phyloP scores from a whole-genome alignment of 228 moss, liverwort and hornwort genomes.

The Sphagnum magellanicum region DNA sequence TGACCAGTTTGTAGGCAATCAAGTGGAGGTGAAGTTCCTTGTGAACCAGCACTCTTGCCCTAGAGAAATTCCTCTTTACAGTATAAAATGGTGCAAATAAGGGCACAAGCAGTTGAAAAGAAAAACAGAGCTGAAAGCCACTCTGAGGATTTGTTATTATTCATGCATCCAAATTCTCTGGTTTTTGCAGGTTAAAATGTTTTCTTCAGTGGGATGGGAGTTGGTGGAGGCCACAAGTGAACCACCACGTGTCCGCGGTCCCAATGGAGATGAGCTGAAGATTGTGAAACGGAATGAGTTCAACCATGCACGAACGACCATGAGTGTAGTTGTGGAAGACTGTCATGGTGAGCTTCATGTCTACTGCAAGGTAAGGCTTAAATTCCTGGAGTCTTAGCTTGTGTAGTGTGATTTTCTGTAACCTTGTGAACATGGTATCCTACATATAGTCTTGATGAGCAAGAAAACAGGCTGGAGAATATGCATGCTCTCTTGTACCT shows the following conservation, averaged over 20 bases:
- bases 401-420: not conserved
- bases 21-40: conserved; percentile 57
- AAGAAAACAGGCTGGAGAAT: too few species aligned
- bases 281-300: conserved; percentile 84
- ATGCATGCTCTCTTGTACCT: too few species aligned
- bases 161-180: not conserved
- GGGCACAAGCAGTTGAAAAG: not conserved
- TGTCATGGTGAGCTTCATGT: conserved; percentile 31
- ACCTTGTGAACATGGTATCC: not conserved
- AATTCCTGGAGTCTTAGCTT: not conserved
- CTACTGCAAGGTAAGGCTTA: conserved; percentile 59
- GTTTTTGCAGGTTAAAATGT: conserved; percentile 62
- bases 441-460: too few species aligned
- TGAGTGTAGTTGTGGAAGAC: conserved; percentile 80
- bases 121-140: not conserved
- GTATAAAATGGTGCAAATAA: too few species aligned
- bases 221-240: conserved; percentile 52
- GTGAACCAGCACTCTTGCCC: conserved; percentile 2
- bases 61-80: not conserved
- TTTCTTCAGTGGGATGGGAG: conserved; percentile 71
- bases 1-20: conserved; percentile 67
- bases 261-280: conserved; percentile 42
- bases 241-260: conserved; percentile 42
- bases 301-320: conserved; percentile 72
- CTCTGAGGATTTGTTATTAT: too few species aligned